phyloP scores from a whole-genome alignment of 805 yeast species.

The Blastobotrys americana region DNA sequence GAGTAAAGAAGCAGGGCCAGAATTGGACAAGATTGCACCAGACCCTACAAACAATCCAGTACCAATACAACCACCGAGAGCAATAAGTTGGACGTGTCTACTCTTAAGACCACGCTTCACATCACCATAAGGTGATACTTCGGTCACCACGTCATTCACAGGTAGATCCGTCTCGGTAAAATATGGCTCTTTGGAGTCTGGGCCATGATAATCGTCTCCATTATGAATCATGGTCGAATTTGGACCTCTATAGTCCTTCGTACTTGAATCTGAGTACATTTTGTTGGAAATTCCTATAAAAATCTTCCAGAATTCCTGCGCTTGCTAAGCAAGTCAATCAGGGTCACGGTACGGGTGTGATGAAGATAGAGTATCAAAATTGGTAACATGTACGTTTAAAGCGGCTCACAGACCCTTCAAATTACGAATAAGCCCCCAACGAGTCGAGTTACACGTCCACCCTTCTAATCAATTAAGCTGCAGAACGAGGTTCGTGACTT shows the following conservation, averaged over 20 bases:
- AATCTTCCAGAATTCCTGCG: background rate
- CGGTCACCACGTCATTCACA: background rate
- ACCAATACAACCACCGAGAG: constrained; percentile 72
- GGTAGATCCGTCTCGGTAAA: background rate
- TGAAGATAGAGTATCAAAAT: too few species aligned
- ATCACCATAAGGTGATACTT: constrained; percentile 9
- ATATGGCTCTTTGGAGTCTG: background rate
- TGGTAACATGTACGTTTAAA: too few species aligned
- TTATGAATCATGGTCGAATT: background rate
- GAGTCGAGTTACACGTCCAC: too few species aligned
- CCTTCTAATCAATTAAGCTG: too few species aligned
- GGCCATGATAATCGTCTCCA: background rate
- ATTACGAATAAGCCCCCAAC: too few species aligned
- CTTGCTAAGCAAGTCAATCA: background rate
- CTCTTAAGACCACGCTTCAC: constrained; percentile 37
- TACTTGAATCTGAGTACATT: background rate
- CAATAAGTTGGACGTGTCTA: constrained; percentile 66
- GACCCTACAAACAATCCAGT: constrained; percentile 74
- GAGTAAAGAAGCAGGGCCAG: constrained; percentile 69
- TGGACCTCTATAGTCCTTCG: background rate
- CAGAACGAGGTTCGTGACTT: too few species aligned
- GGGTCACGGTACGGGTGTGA: background rate
- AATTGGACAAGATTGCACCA: constrained; percentile 50
- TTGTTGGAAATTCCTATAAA: too few species aligned
- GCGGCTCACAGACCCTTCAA: too few species aligned